phyloP scores from a whole-genome alignment of 2,329 filamentous ascomycete genomes.

The Juglanconis oblonga region DNA sequence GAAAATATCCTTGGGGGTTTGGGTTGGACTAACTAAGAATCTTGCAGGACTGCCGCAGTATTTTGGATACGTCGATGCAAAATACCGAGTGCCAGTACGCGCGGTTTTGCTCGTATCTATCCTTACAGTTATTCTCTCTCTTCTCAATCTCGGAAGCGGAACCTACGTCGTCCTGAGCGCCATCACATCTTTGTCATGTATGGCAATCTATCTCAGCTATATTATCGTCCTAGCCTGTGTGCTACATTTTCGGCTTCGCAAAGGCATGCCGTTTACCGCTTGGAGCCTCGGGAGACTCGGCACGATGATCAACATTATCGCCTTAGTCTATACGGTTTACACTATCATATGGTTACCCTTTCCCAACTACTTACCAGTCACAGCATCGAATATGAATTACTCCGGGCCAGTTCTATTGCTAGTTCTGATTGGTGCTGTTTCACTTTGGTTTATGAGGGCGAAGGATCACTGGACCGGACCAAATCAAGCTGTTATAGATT shows the following conservation, averaged over 20 bases:
- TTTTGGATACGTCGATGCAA: slow-evolving; percentile 26
- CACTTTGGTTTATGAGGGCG: slow-evolving; percentile 14
- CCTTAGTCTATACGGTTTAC: slow-evolving; percentile 19
- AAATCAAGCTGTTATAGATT: slow-evolving; percentile 17
- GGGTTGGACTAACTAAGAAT: not conserved
- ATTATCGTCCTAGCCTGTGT: slow-evolving; percentile 17
- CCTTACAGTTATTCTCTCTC: slow-evolving; percentile 31
- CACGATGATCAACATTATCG: slow-evolving; percentile 13
- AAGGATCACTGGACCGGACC: slow-evolving; percentile 15
- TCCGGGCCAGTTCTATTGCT: slow-evolving; percentile 7
- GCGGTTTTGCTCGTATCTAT: slow-evolving; percentile 32
- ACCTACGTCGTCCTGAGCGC: slow-evolving; percentile 35
- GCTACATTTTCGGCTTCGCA: slow-evolving; percentile 13
- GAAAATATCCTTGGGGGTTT: too few species aligned
- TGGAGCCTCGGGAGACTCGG: slow-evolving; percentile 18
- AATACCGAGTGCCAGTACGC: slow-evolving; percentile 32
- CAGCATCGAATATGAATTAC: slow-evolving; percentile 21
- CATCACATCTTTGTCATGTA: slow-evolving; percentile 34
- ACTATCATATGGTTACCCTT: slow-evolving; percentile 19
- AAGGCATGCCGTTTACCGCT: not conserved
- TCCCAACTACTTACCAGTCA: slow-evolving; percentile 18
- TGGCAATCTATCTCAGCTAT: slow-evolving; percentile 20
- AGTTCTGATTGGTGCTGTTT: slow-evolving; percentile 3
- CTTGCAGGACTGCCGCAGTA: not conserved
- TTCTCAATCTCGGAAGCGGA: slow-evolving; percentile 37